phyloP scores from a whole-genome alignment of 1,284 basidiomycete species.

The Ceratobasidium sp. region DNA sequence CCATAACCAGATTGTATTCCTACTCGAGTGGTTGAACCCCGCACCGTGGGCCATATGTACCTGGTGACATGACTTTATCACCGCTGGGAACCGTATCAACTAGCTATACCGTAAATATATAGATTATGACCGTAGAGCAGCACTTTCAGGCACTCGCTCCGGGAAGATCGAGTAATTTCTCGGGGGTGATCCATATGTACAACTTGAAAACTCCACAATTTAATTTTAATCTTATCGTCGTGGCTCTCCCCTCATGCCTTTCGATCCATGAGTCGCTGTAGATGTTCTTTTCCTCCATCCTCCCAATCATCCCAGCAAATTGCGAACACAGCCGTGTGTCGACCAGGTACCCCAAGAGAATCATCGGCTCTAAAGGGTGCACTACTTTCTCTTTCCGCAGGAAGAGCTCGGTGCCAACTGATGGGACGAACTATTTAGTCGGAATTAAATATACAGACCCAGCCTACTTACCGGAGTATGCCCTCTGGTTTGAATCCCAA shows the following conservation, averaged over 20 bases:
- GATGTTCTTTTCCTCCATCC: conserved; percentile 46
- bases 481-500: conserved; percentile 68
- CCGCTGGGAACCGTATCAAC: too few relatives aligned
- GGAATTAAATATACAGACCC: not conserved
- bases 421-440: not conserved
- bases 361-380: conserved; percentile 48
- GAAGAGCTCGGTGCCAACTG: conserved; percentile 48
- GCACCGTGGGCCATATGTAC: too few relatives aligned
- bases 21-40: too few relatives aligned
- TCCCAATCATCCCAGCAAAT: conserved; percentile 73
- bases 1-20: too few relatives aligned
- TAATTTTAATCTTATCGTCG: too few relatives aligned
- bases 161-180: too few relatives aligned
- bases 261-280: conserved; percentile 14
- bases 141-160: too few relatives aligned
- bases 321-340: conserved; percentile 58
- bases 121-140: too few relatives aligned
- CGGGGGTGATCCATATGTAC: too few relatives aligned
- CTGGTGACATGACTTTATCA: too few relatives aligned
- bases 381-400: conserved; percentile 17
- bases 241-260: not conserved
- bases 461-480: conserved; percentile 49
- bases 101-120: too few relatives aligned
- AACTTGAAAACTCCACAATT: too few relatives aligned
- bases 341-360: conserved; percentile 54